Base-by-base conservation (phyloP, 2,329 filamentous ascomycete species). In the Sphaerulina vaccinii region DNA sequence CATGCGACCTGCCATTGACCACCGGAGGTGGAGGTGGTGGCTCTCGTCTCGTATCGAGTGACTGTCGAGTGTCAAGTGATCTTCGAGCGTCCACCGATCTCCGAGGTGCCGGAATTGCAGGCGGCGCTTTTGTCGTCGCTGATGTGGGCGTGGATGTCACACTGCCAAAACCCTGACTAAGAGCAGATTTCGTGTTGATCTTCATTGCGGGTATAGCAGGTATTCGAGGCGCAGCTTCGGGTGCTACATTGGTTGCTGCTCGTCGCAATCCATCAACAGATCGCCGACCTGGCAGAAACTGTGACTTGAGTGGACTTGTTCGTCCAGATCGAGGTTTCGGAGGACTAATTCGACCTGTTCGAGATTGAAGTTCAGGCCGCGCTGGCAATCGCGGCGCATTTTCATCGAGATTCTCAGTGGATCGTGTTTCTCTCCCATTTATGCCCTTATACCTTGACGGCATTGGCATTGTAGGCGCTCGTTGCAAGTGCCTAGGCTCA, bases 1-100 rank as follows among this genome's bases (percentile, higher is more conserved):
- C 64, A 11, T 53, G 55, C 8, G 64, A 66, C 29, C 61, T 59
- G 5, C 62, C 79, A 24, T 79, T 78, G 0, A 68, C 59, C 5
- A 66, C 52, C 6, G 68, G 64, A 11, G 51, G 52, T 15, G 57
- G 57, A 11, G 51, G 57, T 3, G 58, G 59, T 13, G 60, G 55
- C 8, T 61, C 57, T 23, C 62, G 56, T 32, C 65, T 50, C 29
- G 52, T 48, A 29, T 68, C 65, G 38, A 61, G 52, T 2, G 65
- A 68, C 24, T 63, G 57, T 33, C 65, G 50, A 16, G 49, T 44
- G 33, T 68, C 65, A 32, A 61, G 52, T 2, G 65, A 68, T 33
- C 64, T 58, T 33, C 65, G 50, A 16, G 49, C 42, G 33, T 68
- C 65, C 35, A 61, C 54, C 1, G 65, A 68, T 33, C 64, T 57